phyloP scores from a whole-genome alignment of 129 eudicot species.

The Flaveria trinervia region DNA sequence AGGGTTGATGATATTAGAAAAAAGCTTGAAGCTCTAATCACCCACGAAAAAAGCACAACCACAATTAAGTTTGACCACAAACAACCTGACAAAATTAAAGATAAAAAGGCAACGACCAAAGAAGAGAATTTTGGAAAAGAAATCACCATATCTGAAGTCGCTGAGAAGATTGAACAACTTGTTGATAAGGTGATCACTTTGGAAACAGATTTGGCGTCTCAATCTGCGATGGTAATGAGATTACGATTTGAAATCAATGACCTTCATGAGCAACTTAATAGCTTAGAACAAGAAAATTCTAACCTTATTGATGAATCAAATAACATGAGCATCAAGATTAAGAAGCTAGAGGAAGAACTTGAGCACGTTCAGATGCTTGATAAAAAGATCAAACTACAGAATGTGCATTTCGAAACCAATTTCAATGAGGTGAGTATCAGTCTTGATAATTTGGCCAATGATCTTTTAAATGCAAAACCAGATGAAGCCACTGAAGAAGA shows the following conservation, averaged over 20 bases:
- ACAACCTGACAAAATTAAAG: conserved; percentile 23
- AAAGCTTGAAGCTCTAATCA: conserved; percentile 40
- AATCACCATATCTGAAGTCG: conserved; percentile 53
- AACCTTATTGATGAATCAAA: conserved; percentile 35
- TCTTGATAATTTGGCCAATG: conserved; percentile 47
- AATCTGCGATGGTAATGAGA: conserved; percentile 51
- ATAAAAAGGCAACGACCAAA: conserved; percentile 33
- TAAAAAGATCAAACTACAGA: conserved; percentile 35
- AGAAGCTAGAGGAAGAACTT: conserved; percentile 53
- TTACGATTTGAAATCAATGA: conserved; percentile 47
- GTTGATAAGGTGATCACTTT: conserved; percentile 55
- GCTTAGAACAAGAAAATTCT: conserved; percentile 47
- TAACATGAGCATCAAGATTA: conserved; percentile 41
- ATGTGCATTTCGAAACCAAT: conserved; percentile 37
- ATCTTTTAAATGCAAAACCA: conserved; percentile 37
- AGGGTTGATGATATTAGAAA: conserved; percentile 42
- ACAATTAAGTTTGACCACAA: conserved; percentile 15
- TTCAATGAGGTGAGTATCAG: conserved; percentile 39
- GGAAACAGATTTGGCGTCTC: conserved; percentile 57
- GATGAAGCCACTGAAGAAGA: conserved; percentile 29
- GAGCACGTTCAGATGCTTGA: conserved; percentile 40
- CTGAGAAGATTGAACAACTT: conserved; percentile 68
- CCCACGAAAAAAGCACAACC: background rate
- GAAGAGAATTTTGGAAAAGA: conserved; percentile 37
- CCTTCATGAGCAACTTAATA: conserved; percentile 44